These are phyloP conservation scores for Pontederia paniculata DNA, from an alignment of 176 grass and related monocot genomes.

Conservation along the genomic window DNA sequence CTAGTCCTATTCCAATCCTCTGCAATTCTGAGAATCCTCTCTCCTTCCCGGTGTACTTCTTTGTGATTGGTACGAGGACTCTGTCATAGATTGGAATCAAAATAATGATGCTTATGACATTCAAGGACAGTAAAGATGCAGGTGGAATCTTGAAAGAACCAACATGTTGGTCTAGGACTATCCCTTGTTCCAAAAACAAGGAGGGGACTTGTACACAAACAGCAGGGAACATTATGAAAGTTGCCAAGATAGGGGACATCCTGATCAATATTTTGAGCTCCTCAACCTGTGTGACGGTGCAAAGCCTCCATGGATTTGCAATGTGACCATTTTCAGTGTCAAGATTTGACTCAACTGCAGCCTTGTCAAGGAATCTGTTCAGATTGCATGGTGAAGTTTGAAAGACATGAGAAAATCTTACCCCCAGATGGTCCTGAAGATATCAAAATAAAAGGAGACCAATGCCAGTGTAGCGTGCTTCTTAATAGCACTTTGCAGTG, in stretches of 20 bases:
- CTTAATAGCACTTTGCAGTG: too few relatives aligned
- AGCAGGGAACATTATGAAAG: constrained; percentile 53
- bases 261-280: constrained; percentile 76
- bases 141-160: constrained; percentile 59
- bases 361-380: constrained; percentile 70
- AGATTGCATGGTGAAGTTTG: not conserved
- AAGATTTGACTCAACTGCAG: constrained; percentile 43
- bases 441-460: too few relatives aligned
- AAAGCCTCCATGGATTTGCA: constrained; percentile 58
- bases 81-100: constrained; percentile 69
- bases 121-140: constrained; percentile 69
- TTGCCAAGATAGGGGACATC: constrained; percentile 77
- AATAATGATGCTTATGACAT: constrained; percentile 58
- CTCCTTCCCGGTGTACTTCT: constrained; percentile 48
- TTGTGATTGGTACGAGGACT: constrained; percentile 51
- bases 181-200: constrained; percentile 83
- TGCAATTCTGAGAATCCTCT: constrained; percentile 78
- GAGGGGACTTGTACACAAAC: constrained; percentile 74
- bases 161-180: constrained; percentile 61
- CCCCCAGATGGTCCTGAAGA: not conserved
- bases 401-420: not conserved
- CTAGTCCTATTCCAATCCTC: constrained; percentile 61
- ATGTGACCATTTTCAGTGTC: constrained; percentile 33
- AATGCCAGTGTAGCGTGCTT: too few relatives aligned
- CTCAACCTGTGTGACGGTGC: constrained; percentile 89